Evolutionary conservation across 345 rosid species (phyloP).

Genomic region (Syzygium jambos): DNA sequence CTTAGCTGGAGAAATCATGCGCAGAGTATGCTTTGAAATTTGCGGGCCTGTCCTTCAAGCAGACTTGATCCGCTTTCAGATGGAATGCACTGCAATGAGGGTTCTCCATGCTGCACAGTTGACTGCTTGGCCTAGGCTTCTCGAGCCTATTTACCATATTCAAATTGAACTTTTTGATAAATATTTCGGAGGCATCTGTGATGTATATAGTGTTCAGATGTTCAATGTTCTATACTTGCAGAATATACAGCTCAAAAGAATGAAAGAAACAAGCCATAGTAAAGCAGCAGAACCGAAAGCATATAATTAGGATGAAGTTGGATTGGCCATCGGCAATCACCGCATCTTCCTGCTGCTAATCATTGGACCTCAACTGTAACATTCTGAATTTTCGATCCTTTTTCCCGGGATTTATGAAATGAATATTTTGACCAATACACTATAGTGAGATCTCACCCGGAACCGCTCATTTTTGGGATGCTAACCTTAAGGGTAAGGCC

Average conservation of each 20-base stretch:
- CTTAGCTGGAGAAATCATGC: conserved; percentile 57
- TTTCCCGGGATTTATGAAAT: too few species aligned
- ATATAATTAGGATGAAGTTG: neutral
- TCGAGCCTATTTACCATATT: conserved; percentile 57
- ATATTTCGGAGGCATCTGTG: conserved; percentile 71
- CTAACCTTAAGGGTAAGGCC: too few species aligned
- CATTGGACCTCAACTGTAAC: neutral
- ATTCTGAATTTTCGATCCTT: too few species aligned
- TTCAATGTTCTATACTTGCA: neutral
- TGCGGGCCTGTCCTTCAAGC: conserved; percentile 74
- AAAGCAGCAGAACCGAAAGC: neutral
- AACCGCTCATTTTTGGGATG: too few species aligned
- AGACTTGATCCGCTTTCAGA: conserved; percentile 73
- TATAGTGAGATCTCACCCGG: too few species aligned
- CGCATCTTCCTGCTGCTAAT: neutral
- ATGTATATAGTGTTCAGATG: conserved; percentile 11
- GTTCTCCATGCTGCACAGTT: conserved; percentile 50
- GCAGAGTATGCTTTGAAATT: conserved; percentile 64
- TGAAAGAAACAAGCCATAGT: neutral
- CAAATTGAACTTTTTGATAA: conserved; percentile 77
- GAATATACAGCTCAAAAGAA: neutral
- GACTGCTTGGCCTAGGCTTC: conserved; percentile 65
- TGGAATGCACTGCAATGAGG: conserved; percentile 66
- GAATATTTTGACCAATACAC: too few species aligned
- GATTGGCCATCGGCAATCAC: neutral